Evolutionary conservation across 768 basidiomycete species (phyloP).

Genomic region (Amanita phalloides): DNA sequence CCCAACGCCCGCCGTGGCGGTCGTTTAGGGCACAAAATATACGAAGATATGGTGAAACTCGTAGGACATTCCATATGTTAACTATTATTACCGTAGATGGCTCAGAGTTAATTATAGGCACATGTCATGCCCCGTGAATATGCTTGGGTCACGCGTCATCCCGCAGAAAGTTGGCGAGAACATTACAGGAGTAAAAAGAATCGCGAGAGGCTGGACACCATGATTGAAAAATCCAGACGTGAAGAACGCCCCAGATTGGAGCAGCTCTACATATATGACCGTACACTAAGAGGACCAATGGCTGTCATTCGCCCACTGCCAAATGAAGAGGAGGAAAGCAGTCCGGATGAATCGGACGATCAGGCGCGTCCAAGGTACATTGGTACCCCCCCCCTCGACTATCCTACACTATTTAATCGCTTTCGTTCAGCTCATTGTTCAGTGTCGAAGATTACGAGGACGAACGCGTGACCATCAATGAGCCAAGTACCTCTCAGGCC

Average conservation of each 20-base stretch:
- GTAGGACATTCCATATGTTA: conserved; percentile 11
- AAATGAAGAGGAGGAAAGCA: conserved; percentile 1
- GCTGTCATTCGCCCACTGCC: neutral
- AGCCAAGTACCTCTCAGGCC: conserved; percentile 5
- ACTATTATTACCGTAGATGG: neutral
- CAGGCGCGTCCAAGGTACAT: neutral
- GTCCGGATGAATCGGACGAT: neutral
- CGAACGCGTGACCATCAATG: neutral
- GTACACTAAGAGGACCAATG: conserved; percentile 5
- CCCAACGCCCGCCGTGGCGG: conserved; percentile 28
- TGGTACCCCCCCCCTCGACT: too few species aligned
- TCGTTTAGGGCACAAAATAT: conserved; percentile 24
- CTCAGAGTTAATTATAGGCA: neutral
- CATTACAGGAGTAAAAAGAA: conserved; percentile 30
- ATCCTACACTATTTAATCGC: neutral
- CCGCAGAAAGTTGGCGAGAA: conserved; percentile 36
- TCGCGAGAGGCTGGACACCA: conserved; percentile 17
- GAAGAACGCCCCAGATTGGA: conserved; percentile 15
- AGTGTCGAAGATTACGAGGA: neutral
- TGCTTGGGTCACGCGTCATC: conserved; percentile 31
- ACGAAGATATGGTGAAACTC: conserved; percentile 17
- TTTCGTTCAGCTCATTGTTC: neutral
- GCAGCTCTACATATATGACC: conserved; percentile 17
- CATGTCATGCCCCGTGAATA: conserved; percentile 14
- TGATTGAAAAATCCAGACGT: conserved; percentile 20